A percentile compares a stretch with the other conserved stretches of the same genome.
Conservation (phyloP, 1,139 yeast species). For the Casaregolazyma lundiana region DNA sequence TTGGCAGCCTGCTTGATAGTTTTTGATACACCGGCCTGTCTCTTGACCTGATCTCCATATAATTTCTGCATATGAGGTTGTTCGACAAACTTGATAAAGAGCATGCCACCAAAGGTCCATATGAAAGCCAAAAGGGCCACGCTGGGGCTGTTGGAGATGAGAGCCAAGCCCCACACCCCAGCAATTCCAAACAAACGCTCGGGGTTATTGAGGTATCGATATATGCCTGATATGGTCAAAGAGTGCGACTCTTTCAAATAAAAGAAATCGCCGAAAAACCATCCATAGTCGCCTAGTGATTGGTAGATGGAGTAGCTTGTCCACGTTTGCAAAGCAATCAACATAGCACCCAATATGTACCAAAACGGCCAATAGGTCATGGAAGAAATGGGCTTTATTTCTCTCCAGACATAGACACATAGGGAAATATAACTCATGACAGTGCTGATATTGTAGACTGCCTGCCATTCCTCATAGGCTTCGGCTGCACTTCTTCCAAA, state of each 20-base stretch:
- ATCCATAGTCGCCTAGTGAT: constrained; percentile 78
- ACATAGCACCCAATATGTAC: constrained; percentile 50
- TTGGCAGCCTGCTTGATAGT: constrained; percentile 47
- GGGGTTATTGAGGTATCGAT: constrained; percentile 79
- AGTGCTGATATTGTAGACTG: constrained; percentile 52
- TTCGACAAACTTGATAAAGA: constrained; percentile 70
- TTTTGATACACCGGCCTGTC: constrained; percentile 58
- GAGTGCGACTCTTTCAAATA: constrained; percentile 48
- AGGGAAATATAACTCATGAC: constrained; percentile 42
- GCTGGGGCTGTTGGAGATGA: constrained; percentile 57
- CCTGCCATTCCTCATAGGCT: constrained; percentile 75
- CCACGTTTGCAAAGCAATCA: constrained; percentile 64
- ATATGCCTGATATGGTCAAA: constrained; percentile 77
- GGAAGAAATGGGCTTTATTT: constrained; percentile 32
- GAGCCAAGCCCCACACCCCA: constrained; percentile 75
- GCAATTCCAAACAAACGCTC: constrained; percentile 78
- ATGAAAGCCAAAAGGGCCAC: constrained; percentile 54
- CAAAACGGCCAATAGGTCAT: constrained; percentile 46
- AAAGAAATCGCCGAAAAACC: constrained; percentile 89
- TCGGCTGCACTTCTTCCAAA: constrained; percentile 64
- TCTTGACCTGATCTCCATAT: constrained; percentile 55
- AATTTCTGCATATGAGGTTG: constrained; percentile 75
- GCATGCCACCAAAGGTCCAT: constrained; percentile 67
- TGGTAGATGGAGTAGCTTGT: constrained; percentile 66
- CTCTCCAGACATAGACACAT: constrained; percentile 34